These are phyloP conservation scores for Malus sieversii DNA, from an alignment of 306 rosid species.

Conservation along the genomic window DNA sequence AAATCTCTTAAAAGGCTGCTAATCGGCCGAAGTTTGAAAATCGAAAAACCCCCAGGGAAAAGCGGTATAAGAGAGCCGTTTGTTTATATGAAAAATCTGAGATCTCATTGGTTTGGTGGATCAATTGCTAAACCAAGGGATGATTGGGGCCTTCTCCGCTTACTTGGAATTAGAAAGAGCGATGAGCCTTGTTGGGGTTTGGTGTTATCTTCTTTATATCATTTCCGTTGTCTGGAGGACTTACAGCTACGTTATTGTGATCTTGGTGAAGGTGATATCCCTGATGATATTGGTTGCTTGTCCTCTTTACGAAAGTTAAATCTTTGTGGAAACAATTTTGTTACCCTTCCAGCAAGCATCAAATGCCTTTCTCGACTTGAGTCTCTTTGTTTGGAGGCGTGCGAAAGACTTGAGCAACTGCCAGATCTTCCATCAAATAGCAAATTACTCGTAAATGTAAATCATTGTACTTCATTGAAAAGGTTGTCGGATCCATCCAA, in stretches of 20 bases:
- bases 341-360: conserved; percentile 9
- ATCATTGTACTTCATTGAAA: neutral
- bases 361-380: neutral
- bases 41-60: too few species aligned
- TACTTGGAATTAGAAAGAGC: neutral
- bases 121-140: neutral
- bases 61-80: neutral
- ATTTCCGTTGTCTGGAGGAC: neutral
- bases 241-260: neutral
- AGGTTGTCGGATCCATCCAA: neutral
- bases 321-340: conserved; percentile 10
- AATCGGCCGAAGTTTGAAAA: too few species aligned
- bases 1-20: too few species aligned
- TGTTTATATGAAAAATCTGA: neutral
- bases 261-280: neutral
- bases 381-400: neutral
- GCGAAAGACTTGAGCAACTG: conserved; percentile 7
- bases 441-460: neutral
- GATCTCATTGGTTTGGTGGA: rapidly evolving
- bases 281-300: neutral
- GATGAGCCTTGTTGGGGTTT: neutral
- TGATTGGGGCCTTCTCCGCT: neutral
- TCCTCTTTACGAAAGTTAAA: neutral
- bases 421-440: neutral
- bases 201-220: neutral